Evolutionary conservation across 352 stramenopile genomes (phyloP), one percentile per base, ranked within the genome.

Genomic region (Phytopythium boreale): DNA sequence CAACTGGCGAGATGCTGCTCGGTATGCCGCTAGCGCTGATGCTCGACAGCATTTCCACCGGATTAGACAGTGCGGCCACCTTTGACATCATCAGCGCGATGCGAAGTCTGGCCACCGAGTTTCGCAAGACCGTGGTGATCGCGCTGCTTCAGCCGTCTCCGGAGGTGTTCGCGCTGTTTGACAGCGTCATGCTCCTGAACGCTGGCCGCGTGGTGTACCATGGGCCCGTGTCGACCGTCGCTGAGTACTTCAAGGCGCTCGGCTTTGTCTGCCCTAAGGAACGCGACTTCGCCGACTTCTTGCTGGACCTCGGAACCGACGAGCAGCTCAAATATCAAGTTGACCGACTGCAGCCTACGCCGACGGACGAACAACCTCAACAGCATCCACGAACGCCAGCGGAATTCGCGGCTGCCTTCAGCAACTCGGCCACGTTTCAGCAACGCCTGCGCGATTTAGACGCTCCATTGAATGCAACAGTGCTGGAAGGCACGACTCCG

Each of bases 1-100:
- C 93, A 37, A 94, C 88, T 50, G 88, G 83, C 22, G 90, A 90
- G 61, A 92, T 97, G 70, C 64, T 96, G 12, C 71, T 97, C 1
- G 93, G 86, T 0, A 78, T 91, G 63, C 87, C 88, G 26, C 50
- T 71, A 14, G 75, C 91, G 2, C 53, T 92, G 12, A 64, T 96
- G 27, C 70, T 97, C 50, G 92, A 98, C 73, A 72, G 74, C 34
- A 82, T 88, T 57, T 81, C 66, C n/a, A 88, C 79, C 0, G 80
- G 80, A 3, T 64, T 89, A 12, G 80, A 89, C 57, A 80, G 71
- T 24, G 78, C 80, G 37, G 75, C 78, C 39, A 83, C 80, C 20
- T 84, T 79, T 47, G 80, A 88, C 53, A 87, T 89, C 55, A 55
- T 83, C 44, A 72, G 61, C 27, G 68, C 59, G 1, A 59, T 83